A percentile compares a stretch with the other conserved stretches of the same genome.
phyloP scores from a whole-genome alignment of 257 asterid species.

The Fraxinus pennsylvanica region DNA sequence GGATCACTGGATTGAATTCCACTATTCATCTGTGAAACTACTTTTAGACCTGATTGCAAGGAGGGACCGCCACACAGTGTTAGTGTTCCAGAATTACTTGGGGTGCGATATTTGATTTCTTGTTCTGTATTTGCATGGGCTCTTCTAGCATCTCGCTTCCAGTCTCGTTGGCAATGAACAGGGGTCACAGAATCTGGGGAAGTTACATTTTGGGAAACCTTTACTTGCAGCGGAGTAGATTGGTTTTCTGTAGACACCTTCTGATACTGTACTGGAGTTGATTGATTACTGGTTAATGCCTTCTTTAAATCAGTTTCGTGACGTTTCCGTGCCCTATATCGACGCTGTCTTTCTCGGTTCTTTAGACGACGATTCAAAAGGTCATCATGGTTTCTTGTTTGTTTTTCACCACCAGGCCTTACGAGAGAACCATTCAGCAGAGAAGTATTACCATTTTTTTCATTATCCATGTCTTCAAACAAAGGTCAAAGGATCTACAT shows the following conservation, averaged over 20 bases:
- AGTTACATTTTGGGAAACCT: slow-evolving; percentile 31
- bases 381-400: slow-evolving; percentile 44
- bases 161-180: slow-evolving; percentile 64
- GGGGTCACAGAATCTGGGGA: slow-evolving; percentile 51
- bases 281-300: slow-evolving; percentile 38
- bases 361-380: slow-evolving; percentile 58
- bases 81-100: slow-evolving; percentile 17
- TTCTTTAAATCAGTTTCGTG: slow-evolving; percentile 56
- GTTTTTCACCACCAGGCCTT: slow-evolving; percentile 45
- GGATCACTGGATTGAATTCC: slow-evolving; percentile 22
- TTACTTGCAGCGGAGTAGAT: slow-evolving; percentile 38
- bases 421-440: slow-evolving; percentile 47
- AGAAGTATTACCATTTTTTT: slow-evolving; percentile 23
- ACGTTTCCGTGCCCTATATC: slow-evolving; percentile 89
- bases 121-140: slow-evolving; percentile 50
- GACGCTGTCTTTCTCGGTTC: slow-evolving; percentile 84
- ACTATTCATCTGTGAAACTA: slow-evolving; percentile 14
- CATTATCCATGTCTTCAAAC: slow-evolving; percentile 19
- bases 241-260: slow-evolving; percentile 31
- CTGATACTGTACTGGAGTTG: slow-evolving; percentile 35
- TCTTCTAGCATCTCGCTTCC: slow-evolving; percentile 89
- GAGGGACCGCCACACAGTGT: slow-evolving; percentile 29
- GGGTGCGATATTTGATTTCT: slow-evolving; percentile 24
- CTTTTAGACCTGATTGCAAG: slow-evolving; percentile 24
- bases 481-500: slow-evolving; percentile 13